Evolutionary conservation across 108 stramenopile genomes (phyloP).

Genomic region (Skeletonema costatum): DNA sequence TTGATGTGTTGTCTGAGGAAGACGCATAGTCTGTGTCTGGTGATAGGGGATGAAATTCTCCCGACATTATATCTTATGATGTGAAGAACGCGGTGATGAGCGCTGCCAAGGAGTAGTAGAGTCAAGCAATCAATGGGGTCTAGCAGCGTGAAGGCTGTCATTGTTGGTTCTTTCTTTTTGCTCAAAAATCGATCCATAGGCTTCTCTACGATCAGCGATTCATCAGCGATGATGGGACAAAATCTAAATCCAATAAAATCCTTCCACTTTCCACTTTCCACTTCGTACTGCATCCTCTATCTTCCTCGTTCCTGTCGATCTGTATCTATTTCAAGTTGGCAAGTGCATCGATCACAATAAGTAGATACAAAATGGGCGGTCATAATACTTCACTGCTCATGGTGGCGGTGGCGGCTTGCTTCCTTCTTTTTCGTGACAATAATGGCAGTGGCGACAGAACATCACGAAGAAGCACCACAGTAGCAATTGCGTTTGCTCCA

Average conservation of each 20-base stretch:
- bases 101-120: too few species aligned
- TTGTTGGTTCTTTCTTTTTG: neutral
- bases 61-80: neutral
- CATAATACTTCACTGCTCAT: neutral
- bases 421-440: neutral
- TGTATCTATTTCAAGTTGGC: too few species aligned
- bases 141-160: neutral
- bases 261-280: too few species aligned
- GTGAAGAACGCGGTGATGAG: too few species aligned
- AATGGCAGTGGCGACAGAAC: neutral
- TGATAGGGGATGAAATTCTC: slow-evolving; percentile 3
- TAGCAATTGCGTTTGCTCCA: neutral
- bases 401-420: neutral
- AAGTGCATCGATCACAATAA: neutral
- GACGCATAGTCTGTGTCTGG: slow-evolving; percentile 8
- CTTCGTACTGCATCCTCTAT: too few species aligned
- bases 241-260: too few species aligned
- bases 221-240: neutral
- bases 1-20: slow-evolving; percentile 5
- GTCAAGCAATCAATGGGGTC: too few species aligned
- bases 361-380: neutral
- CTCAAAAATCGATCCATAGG: too few species aligned
- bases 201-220: neutral
- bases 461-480: neutral
- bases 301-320: neutral